Evolutionary conservation across 78 protist species (phyloP), one percentile per base, ranked within the genome.

Genomic region (Dictyostelium brefeldianum): DNA sequence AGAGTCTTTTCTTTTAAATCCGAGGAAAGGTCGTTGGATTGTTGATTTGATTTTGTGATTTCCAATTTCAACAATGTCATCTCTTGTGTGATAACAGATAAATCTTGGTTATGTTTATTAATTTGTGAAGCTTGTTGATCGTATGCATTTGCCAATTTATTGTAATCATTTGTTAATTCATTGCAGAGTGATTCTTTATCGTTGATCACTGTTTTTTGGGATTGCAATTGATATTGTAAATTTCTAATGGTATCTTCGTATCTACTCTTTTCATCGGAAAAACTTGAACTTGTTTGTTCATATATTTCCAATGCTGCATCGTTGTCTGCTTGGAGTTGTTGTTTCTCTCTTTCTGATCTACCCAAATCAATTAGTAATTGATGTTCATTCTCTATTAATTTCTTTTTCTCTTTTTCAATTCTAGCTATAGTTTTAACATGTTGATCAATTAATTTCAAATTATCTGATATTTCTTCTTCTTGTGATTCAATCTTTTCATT

Each of bases 331-430:
- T 77, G 64, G 14, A 77, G 11, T 56, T 25, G 50, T 27, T 27
- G 51, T 50, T 50, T 50, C 25, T 50, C 51, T 27, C 81, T 50
- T 27, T 50, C 81, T 6, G 36, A 20, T 78, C 36, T 27, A 5
- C 6, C 20, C 0, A 50, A 10, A 25, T 48, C 62, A 50, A 59
- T 75, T 14, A 41, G 18, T 22, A 75, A 29, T 48, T 46, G 47
- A 9, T 75, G 48, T 11, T 75, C 64, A 48, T 27, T 22, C 29
- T 48, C 41, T 50, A 48, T 48, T 9, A 48, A 25, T 48, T 75
- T 75, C 81, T 75, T 75, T 48, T 75, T 75, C 81, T 75, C 81
- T 50, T 75, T 75, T 18, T 48, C 81, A 5, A 75, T 22, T 50
- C 62, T 48, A 5, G 43, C 4, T 12, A 41, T 75, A 3, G 41